These are phyloP conservation scores for Hemileia vastatrix DNA, from an alignment of 1,284 basidiomycete genomes.

Conservation along the genomic window DNA sequence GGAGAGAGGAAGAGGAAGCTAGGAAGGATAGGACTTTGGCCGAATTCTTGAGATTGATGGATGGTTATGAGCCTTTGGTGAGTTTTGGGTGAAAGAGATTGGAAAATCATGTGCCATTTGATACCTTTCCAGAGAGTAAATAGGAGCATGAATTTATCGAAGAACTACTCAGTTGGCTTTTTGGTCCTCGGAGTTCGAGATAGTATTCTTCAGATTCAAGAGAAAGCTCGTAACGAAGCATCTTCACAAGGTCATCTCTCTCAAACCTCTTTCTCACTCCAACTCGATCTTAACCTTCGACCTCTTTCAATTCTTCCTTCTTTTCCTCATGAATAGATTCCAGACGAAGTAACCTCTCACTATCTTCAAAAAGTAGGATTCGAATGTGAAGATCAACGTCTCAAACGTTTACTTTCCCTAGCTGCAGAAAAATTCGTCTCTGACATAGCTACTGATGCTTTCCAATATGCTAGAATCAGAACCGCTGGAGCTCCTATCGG, in stretches of 20 bases:
- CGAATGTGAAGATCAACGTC: slow-evolving; percentile 80
- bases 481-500: slow-evolving; percentile 50
- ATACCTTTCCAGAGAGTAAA: too few relatives aligned
- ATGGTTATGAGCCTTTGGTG: slow-evolving; percentile 91
- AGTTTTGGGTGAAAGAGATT: too few relatives aligned
- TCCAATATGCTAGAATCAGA: slow-evolving; percentile 90
- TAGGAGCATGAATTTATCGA: too few relatives aligned
- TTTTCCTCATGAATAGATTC: slow-evolving; percentile 56
- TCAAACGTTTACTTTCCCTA: slow-evolving; percentile 85
- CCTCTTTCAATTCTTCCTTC: slow-evolving; percentile 2
- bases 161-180: too few relatives aligned
- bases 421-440: slow-evolving; percentile 97
- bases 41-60: slow-evolving; percentile 88
- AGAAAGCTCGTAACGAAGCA: too few relatives aligned
- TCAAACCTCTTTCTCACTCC: neutral
- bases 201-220: too few relatives aligned
- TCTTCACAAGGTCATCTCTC: too few relatives aligned
- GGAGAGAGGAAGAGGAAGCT: slow-evolving; percentile 61
- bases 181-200: neutral
- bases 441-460: slow-evolving; percentile 92
- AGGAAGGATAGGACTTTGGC: slow-evolving; percentile 67
- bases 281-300: neutral
- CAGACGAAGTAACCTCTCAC: slow-evolving; percentile 94
- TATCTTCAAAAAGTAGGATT: slow-evolving; percentile 94
- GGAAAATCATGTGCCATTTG: neutral